These are phyloP conservation scores for Mucor piriformis DNA, from an alignment of 371 early-diverging fungal species.

Conservation along the genomic window DNA sequence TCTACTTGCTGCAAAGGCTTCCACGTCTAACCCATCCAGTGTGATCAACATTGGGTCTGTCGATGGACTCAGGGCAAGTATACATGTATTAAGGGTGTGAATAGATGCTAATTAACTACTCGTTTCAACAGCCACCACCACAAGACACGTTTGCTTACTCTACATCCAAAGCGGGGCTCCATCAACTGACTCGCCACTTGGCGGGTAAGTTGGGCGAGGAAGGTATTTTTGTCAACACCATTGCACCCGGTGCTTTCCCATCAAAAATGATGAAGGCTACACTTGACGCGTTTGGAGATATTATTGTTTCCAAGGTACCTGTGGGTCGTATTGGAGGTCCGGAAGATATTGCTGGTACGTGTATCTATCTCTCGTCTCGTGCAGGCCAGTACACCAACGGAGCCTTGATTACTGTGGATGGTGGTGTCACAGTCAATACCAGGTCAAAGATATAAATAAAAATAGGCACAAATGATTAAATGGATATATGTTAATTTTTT, in stretches of 20 bases:
- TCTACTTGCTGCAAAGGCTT: conserved; percentile 65
- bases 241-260: conserved; percentile 89
- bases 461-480: not conserved
- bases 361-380: conserved; percentile 77
- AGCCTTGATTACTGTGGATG: conserved; percentile 81
- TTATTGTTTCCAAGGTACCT: conserved; percentile 62
- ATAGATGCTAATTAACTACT: not conserved
- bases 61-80: conserved; percentile 62
- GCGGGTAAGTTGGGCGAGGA: conserved; percentile 62
- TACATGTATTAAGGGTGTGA: not conserved
- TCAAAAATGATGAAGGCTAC: conserved; percentile 87
- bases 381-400: conserved; percentile 87
- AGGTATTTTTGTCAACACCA: conserved; percentile 79
- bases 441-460: not conserved
- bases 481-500: no score
- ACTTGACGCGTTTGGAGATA: conserved; percentile 57
- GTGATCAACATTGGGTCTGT: conserved; percentile 74
- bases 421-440: conserved; percentile 54
- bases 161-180: conserved; percentile 79
- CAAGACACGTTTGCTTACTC: conserved; percentile 74
- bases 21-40: conserved; percentile 39
- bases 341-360: conserved; percentile 85
- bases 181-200: conserved; percentile 70
- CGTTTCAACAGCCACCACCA: conserved; percentile 32
- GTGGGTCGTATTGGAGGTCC: conserved; percentile 77